Evolutionary conservation across 2,329 filamentous ascomycete genomes (phyloP).

Genomic region (Sclerotinia trifoliorum): DNA sequence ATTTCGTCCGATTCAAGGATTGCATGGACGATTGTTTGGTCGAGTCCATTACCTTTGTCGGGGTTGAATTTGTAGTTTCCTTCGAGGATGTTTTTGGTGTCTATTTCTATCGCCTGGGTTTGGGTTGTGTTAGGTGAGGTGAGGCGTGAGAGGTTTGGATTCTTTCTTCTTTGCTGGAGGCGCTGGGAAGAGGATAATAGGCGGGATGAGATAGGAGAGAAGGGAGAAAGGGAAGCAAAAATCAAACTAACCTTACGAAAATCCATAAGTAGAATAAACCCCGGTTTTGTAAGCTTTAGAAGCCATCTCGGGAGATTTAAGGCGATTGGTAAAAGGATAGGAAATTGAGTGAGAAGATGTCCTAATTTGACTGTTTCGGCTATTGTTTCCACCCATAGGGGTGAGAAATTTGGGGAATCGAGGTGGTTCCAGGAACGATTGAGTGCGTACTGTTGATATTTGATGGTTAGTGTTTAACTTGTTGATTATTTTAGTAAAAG

Average conservation of each 20-base stretch:
- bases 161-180: too few species aligned
- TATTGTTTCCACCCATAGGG: slow-evolving; percentile 28
- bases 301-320: background rate
- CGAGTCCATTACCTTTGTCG: slow-evolving; percentile 19
- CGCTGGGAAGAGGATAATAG: too few species aligned
- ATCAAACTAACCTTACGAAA: background rate
- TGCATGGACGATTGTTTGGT: slow-evolving; percentile 28
- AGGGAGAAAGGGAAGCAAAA: background rate
- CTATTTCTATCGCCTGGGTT: background rate
- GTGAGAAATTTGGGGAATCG: slow-evolving; percentile 31
- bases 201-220: background rate
- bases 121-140: slow-evolving; percentile 3
- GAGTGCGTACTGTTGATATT: slow-evolving; percentile 31
- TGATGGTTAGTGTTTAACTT: background rate
- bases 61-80: slow-evolving; percentile 14
- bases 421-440: slow-evolving; percentile 32
- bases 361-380: slow-evolving; percentile 19
- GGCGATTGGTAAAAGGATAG: background rate
- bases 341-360: slow-evolving; percentile 5
- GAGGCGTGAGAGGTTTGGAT: too few species aligned
- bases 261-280: background rate
- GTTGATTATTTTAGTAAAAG: background rate
- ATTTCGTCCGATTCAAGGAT: slow-evolving; percentile 27
- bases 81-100: slow-evolving; percentile 15
- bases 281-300: background rate